These are phyloP conservation scores for Aspergillus ibericus DNA, from an alignment of 2,329 filamentous ascomycete species.

Conservation along the genomic window DNA sequence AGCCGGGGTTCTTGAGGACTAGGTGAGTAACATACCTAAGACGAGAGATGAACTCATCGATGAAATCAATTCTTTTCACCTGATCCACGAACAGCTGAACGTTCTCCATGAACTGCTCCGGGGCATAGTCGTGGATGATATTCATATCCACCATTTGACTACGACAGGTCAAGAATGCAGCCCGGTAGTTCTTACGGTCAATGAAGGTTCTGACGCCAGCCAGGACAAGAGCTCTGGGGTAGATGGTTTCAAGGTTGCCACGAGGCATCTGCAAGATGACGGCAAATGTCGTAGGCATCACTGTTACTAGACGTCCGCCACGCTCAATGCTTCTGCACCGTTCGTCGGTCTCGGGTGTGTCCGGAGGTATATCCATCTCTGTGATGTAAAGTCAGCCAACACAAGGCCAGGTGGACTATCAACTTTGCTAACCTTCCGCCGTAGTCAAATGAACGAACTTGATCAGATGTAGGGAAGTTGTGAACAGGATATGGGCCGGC, in stretches of 20 bases:
- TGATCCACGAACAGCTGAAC: conserved; percentile 79
- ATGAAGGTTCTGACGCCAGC: conserved; percentile 83
- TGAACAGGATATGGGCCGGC: conserved; percentile 80
- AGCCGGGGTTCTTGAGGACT: not conserved
- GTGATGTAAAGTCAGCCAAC: conserved; percentile 22
- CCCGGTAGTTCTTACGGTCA: conserved; percentile 74
- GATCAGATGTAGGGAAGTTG: conserved; percentile 85
- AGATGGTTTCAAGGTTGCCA: conserved; percentile 94
- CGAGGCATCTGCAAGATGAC: conserved; percentile 92
- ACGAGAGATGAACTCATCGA: conserved; percentile 89
- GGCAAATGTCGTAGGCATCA: conserved; percentile 83
- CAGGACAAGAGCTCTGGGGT: conserved; percentile 85
- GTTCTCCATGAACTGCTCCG: conserved; percentile 76
- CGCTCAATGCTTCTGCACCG: conserved; percentile 89
- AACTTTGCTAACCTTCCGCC: conserved; percentile 55
- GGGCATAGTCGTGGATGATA: conserved; percentile 90
- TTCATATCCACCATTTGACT: conserved; percentile 98
- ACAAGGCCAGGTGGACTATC: conserved; percentile 22
- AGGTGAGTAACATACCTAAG: conserved; percentile 58
- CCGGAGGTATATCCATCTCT: conserved; percentile 79
- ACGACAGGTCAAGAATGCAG: conserved; percentile 83
- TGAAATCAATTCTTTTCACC: conserved; percentile 74
- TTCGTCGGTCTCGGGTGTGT: conserved; percentile 90
- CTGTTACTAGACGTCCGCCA: conserved; percentile 81
- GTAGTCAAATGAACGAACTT: conserved; percentile 85